Percentiles rank a stretch among this genome's conserved stretches.
These are phyloP conservation scores for Ilyonectria destructans DNA, from an alignment of 2,329 filamentous ascomycete genomes.

Conservation along the genomic window DNA sequence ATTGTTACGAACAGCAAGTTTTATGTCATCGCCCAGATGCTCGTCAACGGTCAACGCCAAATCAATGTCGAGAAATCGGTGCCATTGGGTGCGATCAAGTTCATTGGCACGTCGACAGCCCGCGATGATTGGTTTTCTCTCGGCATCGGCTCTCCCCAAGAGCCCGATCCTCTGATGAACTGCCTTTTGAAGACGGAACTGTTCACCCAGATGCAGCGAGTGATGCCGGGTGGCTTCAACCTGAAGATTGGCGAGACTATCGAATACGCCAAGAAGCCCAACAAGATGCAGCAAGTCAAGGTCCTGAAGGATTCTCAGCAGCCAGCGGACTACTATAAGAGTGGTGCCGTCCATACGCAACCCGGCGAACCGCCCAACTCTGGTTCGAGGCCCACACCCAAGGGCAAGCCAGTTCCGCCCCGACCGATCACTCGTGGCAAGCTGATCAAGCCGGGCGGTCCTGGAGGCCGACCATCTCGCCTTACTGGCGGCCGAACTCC, in stretches of 20 bases:
- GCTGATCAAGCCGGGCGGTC: constrained; percentile 92
- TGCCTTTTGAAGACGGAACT: constrained; percentile 98
- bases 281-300: constrained; percentile 91
- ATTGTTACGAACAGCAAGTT: constrained; percentile 89
- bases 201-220: constrained; percentile 90
- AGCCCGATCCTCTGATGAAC: constrained; percentile 93
- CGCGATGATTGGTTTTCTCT: constrained; percentile 98
- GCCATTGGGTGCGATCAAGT: constrained; percentile 90
- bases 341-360: constrained; percentile 88
- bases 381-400: constrained; percentile 86
- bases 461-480: constrained; percentile 84
- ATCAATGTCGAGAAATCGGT: constrained; percentile 88
- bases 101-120: constrained; percentile 83
- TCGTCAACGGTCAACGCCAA: constrained; percentile 86
- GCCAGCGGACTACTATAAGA: constrained; percentile 91
- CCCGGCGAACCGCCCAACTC: constrained; percentile 89
- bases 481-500: constrained; percentile 67
- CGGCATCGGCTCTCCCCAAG: constrained; percentile 89
- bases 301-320: constrained; percentile 88
- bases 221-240: constrained; percentile 85
- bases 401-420: constrained; percentile 87
- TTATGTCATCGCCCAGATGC: constrained; percentile 88
- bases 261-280: constrained; percentile 98
- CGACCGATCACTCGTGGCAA: constrained; percentile 95
- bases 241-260: constrained; percentile 88